Conservation (phyloP, 75 land plant species). For the Selaginella moellendorffii region DNA sequence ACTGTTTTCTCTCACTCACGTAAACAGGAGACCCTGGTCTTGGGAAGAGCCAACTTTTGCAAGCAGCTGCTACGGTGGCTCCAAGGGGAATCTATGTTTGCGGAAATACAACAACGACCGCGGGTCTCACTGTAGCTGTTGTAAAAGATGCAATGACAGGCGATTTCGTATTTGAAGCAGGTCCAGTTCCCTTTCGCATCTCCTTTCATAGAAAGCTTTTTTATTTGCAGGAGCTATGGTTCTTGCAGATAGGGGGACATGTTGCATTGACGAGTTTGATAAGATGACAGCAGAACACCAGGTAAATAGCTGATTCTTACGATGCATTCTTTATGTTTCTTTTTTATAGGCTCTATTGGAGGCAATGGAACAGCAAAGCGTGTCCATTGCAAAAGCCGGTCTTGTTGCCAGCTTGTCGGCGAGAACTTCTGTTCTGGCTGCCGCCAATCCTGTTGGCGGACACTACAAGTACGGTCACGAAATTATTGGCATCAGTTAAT, state of each 20-base stretch:
- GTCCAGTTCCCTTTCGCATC: constrained; percentile 33
- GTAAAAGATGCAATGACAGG: constrained; percentile 87
- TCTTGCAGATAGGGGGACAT: constrained; percentile 90
- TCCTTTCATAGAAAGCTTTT: neutral
- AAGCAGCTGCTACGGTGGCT: constrained; percentile 89
- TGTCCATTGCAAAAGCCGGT: constrained; percentile 98
- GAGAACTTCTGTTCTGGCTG: constrained; percentile 83
- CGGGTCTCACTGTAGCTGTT: constrained; percentile 97
- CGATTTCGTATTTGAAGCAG: constrained; percentile 98
- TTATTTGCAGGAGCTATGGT: constrained; percentile 81
- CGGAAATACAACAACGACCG: constrained; percentile 95
- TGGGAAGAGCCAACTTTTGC: constrained; percentile 93
- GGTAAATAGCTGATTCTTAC: constrained; percentile 23
- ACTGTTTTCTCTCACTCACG: neutral
- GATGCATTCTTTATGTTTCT: neutral
- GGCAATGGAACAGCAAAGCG: constrained; percentile 99
- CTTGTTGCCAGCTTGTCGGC: constrained; percentile 94
- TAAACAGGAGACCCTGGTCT: constrained; percentile 88
- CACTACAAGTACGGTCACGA: constrained; percentile 65
- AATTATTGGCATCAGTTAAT: neutral
- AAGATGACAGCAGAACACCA: constrained; percentile 98
- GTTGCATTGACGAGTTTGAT: constrained; percentile 98
- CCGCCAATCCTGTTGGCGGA: constrained; percentile 98
- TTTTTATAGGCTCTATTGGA: constrained; percentile 62
- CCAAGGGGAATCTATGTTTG: constrained; percentile 98